A percentile compares a stretch with the other conserved stretches of the same genome.
These are phyloP conservation scores for Metarhizium anisopliae DNA, from an alignment of 2,329 filamentous ascomycete genomes.

Conservation along the genomic window DNA sequence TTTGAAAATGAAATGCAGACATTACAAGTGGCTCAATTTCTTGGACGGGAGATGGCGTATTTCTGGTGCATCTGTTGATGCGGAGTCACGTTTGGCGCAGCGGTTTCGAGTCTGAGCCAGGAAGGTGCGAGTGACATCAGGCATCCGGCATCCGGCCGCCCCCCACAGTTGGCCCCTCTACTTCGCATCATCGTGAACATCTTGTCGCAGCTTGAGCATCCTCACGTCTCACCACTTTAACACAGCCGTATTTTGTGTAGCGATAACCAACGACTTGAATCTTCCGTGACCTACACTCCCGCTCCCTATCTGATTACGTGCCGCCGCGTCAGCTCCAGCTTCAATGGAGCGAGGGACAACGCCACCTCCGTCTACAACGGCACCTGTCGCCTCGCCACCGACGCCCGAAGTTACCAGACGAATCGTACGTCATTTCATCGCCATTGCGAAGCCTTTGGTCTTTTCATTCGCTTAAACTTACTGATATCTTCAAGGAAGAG, in stretches of 20 bases:
- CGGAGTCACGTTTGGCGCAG: too few species aligned
- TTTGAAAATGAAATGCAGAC: too few species aligned
- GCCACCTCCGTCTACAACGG: conserved; percentile 27
- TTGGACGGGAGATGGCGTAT: too few species aligned
- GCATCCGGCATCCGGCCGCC: background rate
- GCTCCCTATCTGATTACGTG: background rate
- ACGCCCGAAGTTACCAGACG: conserved; percentile 46
- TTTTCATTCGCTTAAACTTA: background rate
- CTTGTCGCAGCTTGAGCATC: background rate
- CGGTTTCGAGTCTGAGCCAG: background rate
- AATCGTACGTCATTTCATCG: conserved; percentile 35
- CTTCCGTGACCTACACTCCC: background rate
- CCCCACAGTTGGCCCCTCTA: background rate
- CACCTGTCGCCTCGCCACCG: conserved; percentile 32
- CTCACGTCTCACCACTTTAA: background rate
- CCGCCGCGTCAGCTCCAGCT: background rate
- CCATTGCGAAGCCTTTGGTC: background rate
- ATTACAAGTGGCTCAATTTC: too few species aligned
- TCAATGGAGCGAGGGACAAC: conserved; percentile 39
- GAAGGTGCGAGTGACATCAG: background rate
- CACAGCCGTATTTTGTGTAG: background rate
- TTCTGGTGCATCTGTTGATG: too few species aligned
- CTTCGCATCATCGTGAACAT: background rate
- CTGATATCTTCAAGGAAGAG: conserved; percentile 55
- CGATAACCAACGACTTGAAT: background rate